These are phyloP conservation scores for Metschnikowia baotianmanensis DNA, from an alignment of 805 yeast species.

Conservation along the genomic window DNA sequence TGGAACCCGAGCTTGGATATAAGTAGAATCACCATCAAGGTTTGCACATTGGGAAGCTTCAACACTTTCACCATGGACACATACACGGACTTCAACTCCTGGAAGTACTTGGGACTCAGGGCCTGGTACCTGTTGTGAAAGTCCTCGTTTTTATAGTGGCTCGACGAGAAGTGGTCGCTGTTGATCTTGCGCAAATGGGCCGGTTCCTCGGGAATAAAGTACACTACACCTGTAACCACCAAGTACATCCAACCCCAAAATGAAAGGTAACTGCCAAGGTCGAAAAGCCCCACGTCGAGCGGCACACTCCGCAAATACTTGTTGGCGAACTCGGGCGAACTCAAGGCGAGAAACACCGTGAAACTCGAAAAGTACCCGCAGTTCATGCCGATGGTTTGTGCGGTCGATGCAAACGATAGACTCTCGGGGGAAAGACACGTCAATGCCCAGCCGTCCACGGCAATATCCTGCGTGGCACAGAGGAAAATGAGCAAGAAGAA, in stretches of 20 bases:
- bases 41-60: conserved; percentile 66
- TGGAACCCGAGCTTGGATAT: conserved; percentile 90
- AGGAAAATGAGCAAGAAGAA: conserved; percentile 79
- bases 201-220: conserved; percentile 73
- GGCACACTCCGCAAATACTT: conserved; percentile 70
- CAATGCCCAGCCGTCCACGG: conserved; percentile 99
- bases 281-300: conserved; percentile 58
- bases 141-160: conserved; percentile 28
- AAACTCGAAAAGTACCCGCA: conserved; percentile 90
- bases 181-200: conserved; percentile 39
- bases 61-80: conserved; percentile 66
- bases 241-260: conserved; percentile 78
- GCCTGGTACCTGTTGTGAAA: conserved; percentile 21
- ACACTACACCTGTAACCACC: conserved; percentile 58
- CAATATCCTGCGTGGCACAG: conserved; percentile 97
- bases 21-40: conserved; percentile 70
- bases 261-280: conserved; percentile 70
- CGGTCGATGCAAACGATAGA: conserved; percentile 90
- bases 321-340: conserved; percentile 90
- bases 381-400: conserved; percentile 94
- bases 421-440: conserved; percentile 78
- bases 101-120: conserved; percentile 11
- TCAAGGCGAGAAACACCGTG: conserved; percentile 86
- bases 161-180: conserved; percentile 28
- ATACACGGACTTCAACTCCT: conserved; percentile 52